These are phyloP conservation scores for Fomitopsis serialis DNA, from an alignment of 768 basidiomycete species.

Conservation along the genomic window DNA sequence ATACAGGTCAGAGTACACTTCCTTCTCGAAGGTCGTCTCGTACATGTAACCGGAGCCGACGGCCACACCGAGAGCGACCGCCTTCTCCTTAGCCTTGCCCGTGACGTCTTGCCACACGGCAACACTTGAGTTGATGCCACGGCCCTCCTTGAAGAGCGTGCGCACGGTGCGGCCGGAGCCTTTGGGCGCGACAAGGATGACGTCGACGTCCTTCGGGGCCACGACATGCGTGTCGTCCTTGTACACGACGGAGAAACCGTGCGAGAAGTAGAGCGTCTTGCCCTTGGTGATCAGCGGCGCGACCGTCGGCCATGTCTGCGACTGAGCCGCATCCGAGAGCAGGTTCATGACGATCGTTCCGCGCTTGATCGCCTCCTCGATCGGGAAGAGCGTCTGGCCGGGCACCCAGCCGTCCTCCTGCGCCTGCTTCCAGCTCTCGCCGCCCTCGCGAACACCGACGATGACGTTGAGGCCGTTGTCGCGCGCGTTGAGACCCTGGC, in stretches of 20 bases:
- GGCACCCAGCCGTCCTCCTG: conserved; percentile 96
- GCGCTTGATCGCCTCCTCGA: conserved; percentile 92
- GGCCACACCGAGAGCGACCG: conserved; percentile 88
- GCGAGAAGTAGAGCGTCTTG: conserved; percentile 99
- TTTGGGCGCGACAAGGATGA: conserved; percentile 98
- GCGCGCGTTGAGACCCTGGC: conserved; percentile 97
- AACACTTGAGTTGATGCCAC: conserved; percentile 93
- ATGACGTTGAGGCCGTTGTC: conserved; percentile 99
- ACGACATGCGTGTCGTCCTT: conserved; percentile 94
- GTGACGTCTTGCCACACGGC: conserved; percentile 98
- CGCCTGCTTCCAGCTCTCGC: conserved; percentile 96
- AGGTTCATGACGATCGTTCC: conserved; percentile 99
- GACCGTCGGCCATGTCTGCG: conserved; percentile 85
- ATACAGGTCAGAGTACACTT: conserved; percentile 98
- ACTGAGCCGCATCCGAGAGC: conserved; percentile 98
- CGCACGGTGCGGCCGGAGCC: conserved; percentile 98
- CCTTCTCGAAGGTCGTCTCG: conserved; percentile 99
- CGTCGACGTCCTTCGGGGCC: conserved; percentile 91
- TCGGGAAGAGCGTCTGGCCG: conserved; percentile 96
- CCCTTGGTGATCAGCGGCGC: conserved; percentile 97
- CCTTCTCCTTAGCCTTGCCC: conserved; percentile 97
- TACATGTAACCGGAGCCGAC: conserved; percentile 98
- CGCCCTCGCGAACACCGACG: conserved; percentile 94
- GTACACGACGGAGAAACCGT: conserved; percentile 99
- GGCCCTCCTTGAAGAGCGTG: conserved; percentile 99